phyloP scores from a whole-genome alignment of 139 green algal genomes.

The Coelastrella sp. region DNA sequence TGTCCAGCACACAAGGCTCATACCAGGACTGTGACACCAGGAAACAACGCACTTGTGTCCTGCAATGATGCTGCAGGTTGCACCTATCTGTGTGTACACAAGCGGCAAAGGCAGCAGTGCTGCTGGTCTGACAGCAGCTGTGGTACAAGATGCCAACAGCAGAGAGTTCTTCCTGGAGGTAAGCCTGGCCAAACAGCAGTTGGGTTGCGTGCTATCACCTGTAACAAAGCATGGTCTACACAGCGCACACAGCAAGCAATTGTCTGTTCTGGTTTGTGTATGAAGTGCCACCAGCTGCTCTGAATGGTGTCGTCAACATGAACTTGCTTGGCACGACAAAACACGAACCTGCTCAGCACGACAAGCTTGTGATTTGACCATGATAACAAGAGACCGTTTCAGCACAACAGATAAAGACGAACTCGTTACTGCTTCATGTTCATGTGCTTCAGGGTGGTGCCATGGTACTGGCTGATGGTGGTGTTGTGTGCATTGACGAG shows the following conservation, averaged over 20 bases:
- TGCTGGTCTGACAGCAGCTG: conserved; percentile 94
- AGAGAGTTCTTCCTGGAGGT: conserved; percentile 76
- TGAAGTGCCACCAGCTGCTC: too few species aligned
- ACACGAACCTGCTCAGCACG: too few species aligned
- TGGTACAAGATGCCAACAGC: conserved; percentile 77
- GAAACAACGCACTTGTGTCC: not conserved
- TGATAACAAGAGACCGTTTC: not conserved
- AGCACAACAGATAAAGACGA: not conserved
- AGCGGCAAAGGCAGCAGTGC: conserved; percentile 96
- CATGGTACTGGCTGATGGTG: conserved; percentile 98
- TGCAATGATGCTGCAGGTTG: conserved; percentile 44
- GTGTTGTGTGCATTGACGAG: conserved; percentile 99
- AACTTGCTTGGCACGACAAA: too few species aligned
- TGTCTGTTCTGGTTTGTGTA: too few species aligned
- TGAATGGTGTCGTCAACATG: too few species aligned
- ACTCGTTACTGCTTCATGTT: not conserved
- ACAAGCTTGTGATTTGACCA: not conserved
- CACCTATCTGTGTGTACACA: conserved; percentile 97
- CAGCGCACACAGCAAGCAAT: not conserved
- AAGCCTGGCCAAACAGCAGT: not conserved
- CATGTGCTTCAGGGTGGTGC: conserved; percentile 85
- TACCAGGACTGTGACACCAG: too few species aligned
- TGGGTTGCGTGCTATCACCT: not conserved
- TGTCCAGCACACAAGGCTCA: too few species aligned
- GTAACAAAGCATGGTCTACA: not conserved